Conservation (phyloP, 2,329 filamentous ascomycete genomes). For the Pseudogymnoascus sp. region DNA sequence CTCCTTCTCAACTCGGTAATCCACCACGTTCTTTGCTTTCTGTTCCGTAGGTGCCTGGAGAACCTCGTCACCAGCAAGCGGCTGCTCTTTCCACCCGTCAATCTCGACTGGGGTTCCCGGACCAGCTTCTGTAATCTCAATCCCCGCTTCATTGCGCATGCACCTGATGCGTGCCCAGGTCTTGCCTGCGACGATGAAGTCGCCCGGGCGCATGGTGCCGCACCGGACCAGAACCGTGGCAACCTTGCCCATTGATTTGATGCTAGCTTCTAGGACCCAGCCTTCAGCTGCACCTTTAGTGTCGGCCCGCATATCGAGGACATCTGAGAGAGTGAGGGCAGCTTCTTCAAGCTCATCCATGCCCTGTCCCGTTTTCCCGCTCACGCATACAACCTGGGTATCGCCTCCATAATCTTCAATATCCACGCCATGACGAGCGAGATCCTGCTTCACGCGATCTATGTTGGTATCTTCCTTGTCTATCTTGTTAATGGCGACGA, state of each 20-base stretch:
- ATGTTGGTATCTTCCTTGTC: conserved; percentile 79
- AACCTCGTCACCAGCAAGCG: conserved; percentile 78
- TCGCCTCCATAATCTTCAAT: conserved; percentile 95
- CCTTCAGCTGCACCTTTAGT: conserved; percentile 73
- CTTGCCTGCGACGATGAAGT: conserved; percentile 79
- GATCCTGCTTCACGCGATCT: conserved; percentile 81
- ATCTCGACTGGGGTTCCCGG: conserved; percentile 90
- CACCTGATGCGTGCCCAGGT: conserved; percentile 83
- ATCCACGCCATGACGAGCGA: conserved; percentile 75
- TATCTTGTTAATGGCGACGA: conserved; percentile 96
- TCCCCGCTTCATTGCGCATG: conserved; percentile 78
- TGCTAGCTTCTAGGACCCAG: conserved; percentile 87
- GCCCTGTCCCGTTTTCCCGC: conserved; percentile 86
- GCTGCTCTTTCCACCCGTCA: conserved; percentile 88
- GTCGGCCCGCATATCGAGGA: conserved; percentile 85
- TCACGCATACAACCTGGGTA: conserved; percentile 84
- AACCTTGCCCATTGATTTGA: conserved; percentile 76
- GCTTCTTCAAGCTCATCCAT: conserved; percentile 92
- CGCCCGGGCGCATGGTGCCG: conserved; percentile 74
- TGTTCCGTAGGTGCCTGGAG: conserved; percentile 76
- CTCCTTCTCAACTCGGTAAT: conserved; percentile 65
- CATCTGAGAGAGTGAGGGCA: conserved; percentile 76
- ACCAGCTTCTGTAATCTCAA: conserved; percentile 63
- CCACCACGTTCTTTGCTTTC: conserved; percentile 69
- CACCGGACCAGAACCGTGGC: conserved; percentile 85